Percentiles rank a stretch among this genome's conserved stretches.
Evolutionary conservation across 176 grass and related monocot genomes (phyloP).

Genomic region (Lolium multiflorum): DNA sequence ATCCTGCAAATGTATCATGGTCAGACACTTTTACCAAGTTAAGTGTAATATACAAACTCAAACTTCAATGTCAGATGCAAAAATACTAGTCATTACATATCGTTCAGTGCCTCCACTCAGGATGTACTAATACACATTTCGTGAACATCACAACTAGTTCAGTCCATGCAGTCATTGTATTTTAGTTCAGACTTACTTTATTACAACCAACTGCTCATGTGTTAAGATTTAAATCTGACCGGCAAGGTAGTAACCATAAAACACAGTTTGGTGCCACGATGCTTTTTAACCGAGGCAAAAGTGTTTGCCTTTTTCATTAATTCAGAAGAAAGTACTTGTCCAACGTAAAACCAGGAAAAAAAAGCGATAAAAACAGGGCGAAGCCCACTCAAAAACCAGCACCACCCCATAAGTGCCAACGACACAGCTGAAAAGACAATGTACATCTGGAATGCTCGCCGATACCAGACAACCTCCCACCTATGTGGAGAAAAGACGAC

Average conservation of each 20-base stretch:
- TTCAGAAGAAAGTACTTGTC: too few relatives aligned
- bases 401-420: too few relatives aligned
- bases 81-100: neutral
- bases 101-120: neutral
- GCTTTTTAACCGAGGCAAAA: too few relatives aligned
- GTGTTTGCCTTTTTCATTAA: too few relatives aligned
- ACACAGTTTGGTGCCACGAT: neutral
- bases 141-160: neutral
- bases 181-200: slow-evolving; percentile 3
- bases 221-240: neutral
- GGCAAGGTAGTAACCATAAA: neutral
- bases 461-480: too few relatives aligned
- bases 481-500: too few relatives aligned
- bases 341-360: too few relatives aligned
- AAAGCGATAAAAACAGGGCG: too few relatives aligned
- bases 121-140: neutral
- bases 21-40: neutral
- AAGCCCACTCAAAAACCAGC: too few relatives aligned
- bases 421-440: too few relatives aligned
- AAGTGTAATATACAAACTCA: slow-evolving; percentile 12
- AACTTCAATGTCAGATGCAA: slow-evolving; percentile 30
- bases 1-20: slow-evolving; percentile 46
- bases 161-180: slow-evolving; percentile 13
- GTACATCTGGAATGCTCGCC: too few relatives aligned
- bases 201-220: slow-evolving; percentile 15